A percentile compares a stretch with the other conserved stretches of the same genome.
These are phyloP conservation scores for Aureobasidium pullulans DNA, from an alignment of 2,329 filamentous ascomycete species.

Conservation along the genomic window DNA sequence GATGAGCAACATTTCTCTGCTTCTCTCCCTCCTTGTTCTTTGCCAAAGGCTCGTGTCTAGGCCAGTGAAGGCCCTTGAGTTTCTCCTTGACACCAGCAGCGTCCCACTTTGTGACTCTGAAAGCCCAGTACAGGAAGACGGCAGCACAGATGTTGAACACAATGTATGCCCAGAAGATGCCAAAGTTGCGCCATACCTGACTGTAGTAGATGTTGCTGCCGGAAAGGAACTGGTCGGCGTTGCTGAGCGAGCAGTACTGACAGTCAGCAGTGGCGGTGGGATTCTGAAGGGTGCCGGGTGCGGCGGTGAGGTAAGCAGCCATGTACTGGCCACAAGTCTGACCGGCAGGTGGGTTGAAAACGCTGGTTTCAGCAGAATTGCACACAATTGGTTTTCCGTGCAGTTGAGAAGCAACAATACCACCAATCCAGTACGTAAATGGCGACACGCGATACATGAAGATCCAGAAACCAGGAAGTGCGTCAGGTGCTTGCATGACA, in stretches of 20 bases:
- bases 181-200: constrained; percentile 61
- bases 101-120: constrained; percentile 38
- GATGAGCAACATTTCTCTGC: constrained; percentile 1
- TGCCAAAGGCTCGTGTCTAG: not conserved
- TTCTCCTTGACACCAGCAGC: not conserved
- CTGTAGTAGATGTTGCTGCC: constrained; percentile 35
- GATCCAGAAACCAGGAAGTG: constrained; percentile 65
- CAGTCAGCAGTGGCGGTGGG: constrained; percentile 39
- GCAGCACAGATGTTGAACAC: constrained; percentile 55
- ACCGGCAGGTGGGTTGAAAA: constrained; percentile 34
- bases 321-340: constrained; percentile 41
- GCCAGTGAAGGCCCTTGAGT: not conserved
- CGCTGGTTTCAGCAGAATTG: constrained; percentile 32
- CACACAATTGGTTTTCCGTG: constrained; percentile 42
- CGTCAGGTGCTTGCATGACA: constrained; percentile 52
- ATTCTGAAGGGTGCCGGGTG: constrained; percentile 39
- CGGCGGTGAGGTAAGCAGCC: constrained; percentile 29
- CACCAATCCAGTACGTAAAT: constrained; percentile 54
- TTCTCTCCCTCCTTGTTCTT: not conserved
- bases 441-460: constrained; percentile 67
- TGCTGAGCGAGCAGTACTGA: constrained; percentile 40
- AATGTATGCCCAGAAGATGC: constrained; percentile 61
- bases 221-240: constrained; percentile 43
- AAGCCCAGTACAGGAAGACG: constrained; percentile 55
- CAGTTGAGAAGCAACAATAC: constrained; percentile 36